These are phyloP conservation scores for Elsinoe necatrix DNA, from an alignment of 2,329 filamentous ascomycete species.

Conservation along the genomic window DNA sequence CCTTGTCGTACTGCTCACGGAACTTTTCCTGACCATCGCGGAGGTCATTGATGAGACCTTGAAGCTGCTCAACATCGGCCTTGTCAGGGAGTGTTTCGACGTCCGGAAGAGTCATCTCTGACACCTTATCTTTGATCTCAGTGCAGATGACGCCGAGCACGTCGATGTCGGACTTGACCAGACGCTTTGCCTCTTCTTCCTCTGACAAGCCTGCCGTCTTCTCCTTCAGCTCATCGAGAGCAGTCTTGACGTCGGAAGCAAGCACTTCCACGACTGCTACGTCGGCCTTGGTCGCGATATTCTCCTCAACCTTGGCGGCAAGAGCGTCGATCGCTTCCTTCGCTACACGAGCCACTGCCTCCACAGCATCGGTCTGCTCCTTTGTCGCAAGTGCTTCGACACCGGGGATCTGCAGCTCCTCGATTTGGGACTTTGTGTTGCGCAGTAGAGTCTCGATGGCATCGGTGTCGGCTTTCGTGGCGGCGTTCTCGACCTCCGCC, in stretches of 20 bases:
- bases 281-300: conserved; percentile 68
- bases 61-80: conserved; percentile 62
- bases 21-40: conserved; percentile 57
- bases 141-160: conserved; percentile 69
- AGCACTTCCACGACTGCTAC: conserved; percentile 67
- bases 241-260: conserved; percentile 65
- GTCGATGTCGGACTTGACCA: conserved; percentile 75
- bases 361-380: conserved; percentile 52
- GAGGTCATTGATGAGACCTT: conserved; percentile 42
- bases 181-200: conserved; percentile 35
- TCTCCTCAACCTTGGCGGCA: conserved; percentile 56
- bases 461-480: conserved; percentile 74
- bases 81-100: conserved; percentile 64
- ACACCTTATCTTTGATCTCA: conserved; percentile 74
- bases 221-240: conserved; percentile 59
- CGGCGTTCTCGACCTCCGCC: conserved; percentile 42
- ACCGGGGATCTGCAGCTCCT: conserved; percentile 61
- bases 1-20: conserved; percentile 62
- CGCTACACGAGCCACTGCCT: conserved; percentile 64
- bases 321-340: conserved; percentile 64
- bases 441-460: conserved; percentile 84
- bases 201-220: conserved; percentile 24
- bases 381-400: conserved; percentile 60
- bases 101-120: conserved; percentile 63
- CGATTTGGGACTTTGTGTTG: conserved; percentile 80